A percentile compares a stretch with the other conserved stretches of the same genome.
Conservation (phyloP, 2,329 filamentous ascomycete genomes). For the Diaporthe caulivora region DNA sequence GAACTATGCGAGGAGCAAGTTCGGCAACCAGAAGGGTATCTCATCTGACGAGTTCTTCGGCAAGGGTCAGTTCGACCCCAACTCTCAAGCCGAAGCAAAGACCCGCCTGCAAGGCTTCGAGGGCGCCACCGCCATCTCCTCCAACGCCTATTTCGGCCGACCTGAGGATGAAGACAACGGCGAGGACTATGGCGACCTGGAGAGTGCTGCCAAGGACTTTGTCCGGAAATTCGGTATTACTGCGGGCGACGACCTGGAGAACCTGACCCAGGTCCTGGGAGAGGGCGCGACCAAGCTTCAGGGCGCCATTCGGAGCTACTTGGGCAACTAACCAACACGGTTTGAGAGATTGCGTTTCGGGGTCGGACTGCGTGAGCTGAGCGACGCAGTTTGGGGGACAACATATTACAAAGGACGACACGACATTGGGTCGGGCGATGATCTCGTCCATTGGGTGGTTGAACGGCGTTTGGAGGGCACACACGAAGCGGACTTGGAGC, state of each 20-base stretch:
- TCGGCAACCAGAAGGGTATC: constrained; percentile 93
- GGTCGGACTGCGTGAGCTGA: background rate
- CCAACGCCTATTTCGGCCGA: constrained; percentile 96
- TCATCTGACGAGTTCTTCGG: constrained; percentile 99
- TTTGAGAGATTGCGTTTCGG: background rate
- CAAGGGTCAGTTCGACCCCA: constrained; percentile 86
- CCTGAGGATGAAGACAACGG: constrained; percentile 78
- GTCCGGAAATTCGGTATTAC: constrained; percentile 95
- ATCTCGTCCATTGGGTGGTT: constrained; percentile 16
- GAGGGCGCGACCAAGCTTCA: constrained; percentile 89
- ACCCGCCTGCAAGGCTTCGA: constrained; percentile 90
- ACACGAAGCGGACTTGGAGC: constrained; percentile 13
- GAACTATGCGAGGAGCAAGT: constrained; percentile 87
- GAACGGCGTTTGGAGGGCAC: constrained; percentile 29
- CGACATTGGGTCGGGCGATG: background rate
- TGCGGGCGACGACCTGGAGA: constrained; percentile 95
- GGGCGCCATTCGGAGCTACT: constrained; percentile 76
- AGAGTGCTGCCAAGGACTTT: constrained; percentile 95
- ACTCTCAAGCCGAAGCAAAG: constrained; percentile 87
- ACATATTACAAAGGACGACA: constrained; percentile 12
- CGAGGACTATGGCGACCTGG: constrained; percentile 91
- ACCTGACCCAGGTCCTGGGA: constrained; percentile 83
- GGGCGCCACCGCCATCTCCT: constrained; percentile 91
- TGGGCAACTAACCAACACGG: constrained; percentile 63
- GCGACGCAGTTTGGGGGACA: background rate